A percentile compares a stretch with the other conserved stretches of the same genome.
These are phyloP conservation scores for Biancaea sappan DNA, from an alignment of 306 rosid genomes.

Conservation along the genomic window DNA sequence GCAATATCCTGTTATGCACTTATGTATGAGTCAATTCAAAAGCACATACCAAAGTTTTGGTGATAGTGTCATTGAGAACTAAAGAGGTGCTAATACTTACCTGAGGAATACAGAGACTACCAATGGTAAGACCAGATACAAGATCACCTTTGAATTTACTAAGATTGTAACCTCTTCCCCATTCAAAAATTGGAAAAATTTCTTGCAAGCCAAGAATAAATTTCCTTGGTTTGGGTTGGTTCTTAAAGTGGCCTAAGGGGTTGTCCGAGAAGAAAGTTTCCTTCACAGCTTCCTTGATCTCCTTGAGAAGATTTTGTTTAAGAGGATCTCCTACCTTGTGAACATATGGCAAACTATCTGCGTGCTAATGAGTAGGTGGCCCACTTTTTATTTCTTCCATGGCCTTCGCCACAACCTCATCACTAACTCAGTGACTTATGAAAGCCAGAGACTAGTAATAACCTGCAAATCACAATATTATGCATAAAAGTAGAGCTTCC, in stretches of 20 bases:
- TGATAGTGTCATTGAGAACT: not conserved
- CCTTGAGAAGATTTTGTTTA: constrained; percentile 38
- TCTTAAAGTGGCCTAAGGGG: constrained; percentile 56
- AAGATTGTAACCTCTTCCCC: constrained; percentile 56
- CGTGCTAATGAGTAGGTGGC: constrained; percentile 34
- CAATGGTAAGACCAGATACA: constrained; percentile 70
- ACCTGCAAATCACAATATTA: not conserved
- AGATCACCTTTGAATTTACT: constrained; percentile 57
- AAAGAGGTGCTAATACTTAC: constrained; percentile 24
- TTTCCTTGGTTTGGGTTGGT: constrained; percentile 40
- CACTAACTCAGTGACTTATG: not conserved
- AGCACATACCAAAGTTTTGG: not conserved
- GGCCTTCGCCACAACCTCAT: not conserved
- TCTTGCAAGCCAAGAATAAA: constrained; percentile 44
- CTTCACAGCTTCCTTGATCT: constrained; percentile 31
- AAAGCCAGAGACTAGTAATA: not conserved
- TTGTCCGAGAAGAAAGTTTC: constrained; percentile 55
- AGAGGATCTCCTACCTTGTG: constrained; percentile 49
- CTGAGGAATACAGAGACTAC: constrained; percentile 87
- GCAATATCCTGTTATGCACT: constrained; percentile 36
- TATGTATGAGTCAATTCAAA: not conserved
- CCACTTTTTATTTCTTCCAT: constrained; percentile 38
- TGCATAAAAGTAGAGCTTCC: not conserved
- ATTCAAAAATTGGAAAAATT: constrained; percentile 60
- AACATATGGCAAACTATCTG: constrained; percentile 15